phyloP scores from a whole-genome alignment of 768 basidiomycete genomes.

The Tulasnella sp. region DNA sequence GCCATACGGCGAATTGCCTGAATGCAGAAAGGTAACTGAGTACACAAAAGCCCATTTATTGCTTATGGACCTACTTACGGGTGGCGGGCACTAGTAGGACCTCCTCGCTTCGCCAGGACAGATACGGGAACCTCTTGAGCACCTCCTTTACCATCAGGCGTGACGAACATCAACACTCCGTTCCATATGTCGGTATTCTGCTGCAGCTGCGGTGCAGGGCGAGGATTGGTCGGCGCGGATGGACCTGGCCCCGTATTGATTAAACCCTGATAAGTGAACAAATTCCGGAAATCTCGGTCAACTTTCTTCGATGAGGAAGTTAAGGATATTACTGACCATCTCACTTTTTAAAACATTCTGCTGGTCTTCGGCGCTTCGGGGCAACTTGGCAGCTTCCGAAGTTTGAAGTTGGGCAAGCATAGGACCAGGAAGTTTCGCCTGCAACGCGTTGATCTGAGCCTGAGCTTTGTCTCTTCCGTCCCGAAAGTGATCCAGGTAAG shows the following conservation, averaged over 20 bases:
- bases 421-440: background rate
- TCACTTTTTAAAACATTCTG: background rate
- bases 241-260: background rate
- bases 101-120: background rate
- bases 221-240: background rate
- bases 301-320: background rate
- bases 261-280: background rate
- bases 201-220: conserved; percentile 4
- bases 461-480: background rate
- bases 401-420: background rate
- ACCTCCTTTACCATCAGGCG: background rate
- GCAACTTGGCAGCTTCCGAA: background rate
- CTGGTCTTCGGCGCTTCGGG: background rate
- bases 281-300: background rate
- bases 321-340: background rate
- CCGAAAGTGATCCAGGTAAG: background rate
- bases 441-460: background rate
- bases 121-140: background rate
- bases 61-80: background rate
- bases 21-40: background rate
- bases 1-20: conserved; percentile 29
- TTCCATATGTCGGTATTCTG: conserved; percentile 17
- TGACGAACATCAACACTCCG: background rate
- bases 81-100: background rate
- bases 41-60: background rate